Evolutionary conservation across 495 filamentous ascomycete species (phyloP).

Genomic region (Penicillium cataractarum): DNA sequence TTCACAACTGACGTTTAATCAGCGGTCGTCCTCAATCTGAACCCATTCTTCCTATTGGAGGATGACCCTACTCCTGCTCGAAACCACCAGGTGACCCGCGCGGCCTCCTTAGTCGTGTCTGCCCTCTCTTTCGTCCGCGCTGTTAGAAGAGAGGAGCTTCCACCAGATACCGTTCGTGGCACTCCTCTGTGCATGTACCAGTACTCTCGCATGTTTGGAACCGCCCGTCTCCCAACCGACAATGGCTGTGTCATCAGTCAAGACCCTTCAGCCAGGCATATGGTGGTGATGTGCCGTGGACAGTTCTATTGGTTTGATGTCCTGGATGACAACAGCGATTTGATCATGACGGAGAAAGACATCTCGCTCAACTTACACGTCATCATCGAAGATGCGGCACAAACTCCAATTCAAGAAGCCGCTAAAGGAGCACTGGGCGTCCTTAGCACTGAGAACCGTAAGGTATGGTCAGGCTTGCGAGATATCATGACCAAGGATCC

Average conservation of each 20-base stretch:
- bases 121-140: slow-evolving; percentile 91
- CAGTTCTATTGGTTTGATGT: slow-evolving; percentile 99
- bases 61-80: slow-evolving; percentile 96
- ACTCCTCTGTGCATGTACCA: slow-evolving; percentile 96
- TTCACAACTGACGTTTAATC: slow-evolving; percentile 10
- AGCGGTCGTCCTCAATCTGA: slow-evolving; percentile 94
- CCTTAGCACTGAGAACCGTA: slow-evolving; percentile 93
- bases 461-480: slow-evolving; percentile 88
- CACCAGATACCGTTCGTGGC: slow-evolving; percentile 82
- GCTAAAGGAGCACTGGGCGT: slow-evolving; percentile 93
- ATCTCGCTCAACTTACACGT: slow-evolving; percentile 89
- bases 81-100: slow-evolving; percentile 94
- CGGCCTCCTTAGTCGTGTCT: slow-evolving; percentile 89
- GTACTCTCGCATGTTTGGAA: slow-evolving; percentile 94
- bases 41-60: slow-evolving; percentile 96
- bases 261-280: slow-evolving; percentile 83
- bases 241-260: slow-evolving; percentile 96
- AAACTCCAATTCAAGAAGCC: slow-evolving; percentile 89
- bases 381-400: slow-evolving; percentile 84
- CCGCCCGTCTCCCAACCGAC: slow-evolving; percentile 90
- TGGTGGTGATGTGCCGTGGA: slow-evolving; percentile 92
- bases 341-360: slow-evolving; percentile 98
- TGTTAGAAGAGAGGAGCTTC: slow-evolving; percentile 88
- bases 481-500: slow-evolving; percentile 88
- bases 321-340: slow-evolving; percentile 87